Evolutionary conservation across 768 basidiomycete genomes (phyloP), one percentile per base, ranked within the genome.

Genomic region (Psilocybe tampanensis): DNA sequence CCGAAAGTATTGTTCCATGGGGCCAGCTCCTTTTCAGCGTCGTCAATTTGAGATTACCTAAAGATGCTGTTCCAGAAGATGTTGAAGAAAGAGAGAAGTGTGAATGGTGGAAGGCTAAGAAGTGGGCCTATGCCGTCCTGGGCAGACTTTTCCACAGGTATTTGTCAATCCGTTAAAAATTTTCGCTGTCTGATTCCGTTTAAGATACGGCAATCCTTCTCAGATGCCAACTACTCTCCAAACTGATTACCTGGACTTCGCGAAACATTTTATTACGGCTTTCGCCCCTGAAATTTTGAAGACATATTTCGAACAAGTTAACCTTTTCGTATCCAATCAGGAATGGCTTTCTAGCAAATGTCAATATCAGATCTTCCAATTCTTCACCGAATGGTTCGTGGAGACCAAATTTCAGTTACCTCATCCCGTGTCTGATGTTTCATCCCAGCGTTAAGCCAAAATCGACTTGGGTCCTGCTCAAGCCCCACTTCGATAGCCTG

Each of bases 61-160:
- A 76, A 51, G 83, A 85, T 2, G 81, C 78, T 19, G 80, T 93
- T 0, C 88, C 90, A 1, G 83, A 80, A 24, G 85, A 90, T 55
- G 82, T 86, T 59, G 89, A 93, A 5, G 89, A 89, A 15, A 77
- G 90, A 33, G 92, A 94, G 74, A 79, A 78, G 45, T 83, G 79
- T 44, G 89, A 92, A 64, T 96, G 94, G 94, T 93, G 92, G 90
- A 89, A 88, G 68, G 82, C 89, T 8, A 95, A 95, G 75, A 96
- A 96, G 68, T 95, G 94, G 94, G 91, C 94, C 0, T 94, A 88
- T 66, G 84, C 81, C n/a, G 85, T 85, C 34, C 76, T 96, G 8
- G 89, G 90, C 33, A 78, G 86, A 21, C 75, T 94, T 15, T 94
- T 94, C 80, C 88, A 89, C 65, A 80, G 89, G 82, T 87, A 53